Base-by-base conservation (phyloP, 2,329 filamentous ascomycete genomes). In the Pyrenophora graminea region DNA sequence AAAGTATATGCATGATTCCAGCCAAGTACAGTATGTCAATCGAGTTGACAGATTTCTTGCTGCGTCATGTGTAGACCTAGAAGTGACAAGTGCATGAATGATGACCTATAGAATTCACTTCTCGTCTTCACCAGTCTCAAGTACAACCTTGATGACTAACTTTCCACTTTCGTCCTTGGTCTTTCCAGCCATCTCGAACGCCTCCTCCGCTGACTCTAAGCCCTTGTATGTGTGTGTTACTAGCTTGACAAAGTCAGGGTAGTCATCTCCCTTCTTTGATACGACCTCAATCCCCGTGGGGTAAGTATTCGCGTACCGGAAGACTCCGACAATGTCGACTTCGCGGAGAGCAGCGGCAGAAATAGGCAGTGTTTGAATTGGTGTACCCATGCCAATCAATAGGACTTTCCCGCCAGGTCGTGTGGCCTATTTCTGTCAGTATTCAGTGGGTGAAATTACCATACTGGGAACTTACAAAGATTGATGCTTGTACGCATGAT, bases 311-410 rank as follows among this genome's bases (percentile, higher is more conserved):
- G 86, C 86, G 62, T 91, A 91, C 40, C 88, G 81, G 75, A 91
- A 91, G 25, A 90, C 85, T 30, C 88, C 88, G n/a, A 90, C 74
- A 27, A 91, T 86, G 67, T 91, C 88, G 37, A 91, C 85, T 74
- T 92, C 89, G 32, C 87, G 82, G 23, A 90, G 77, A 33, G 88
- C 86, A 3, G 88, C 88, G 4, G 86, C 85, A 6, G 85, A 88
- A 39, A 92, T 77, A 1, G 88, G 88, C 1, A 91, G 78, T 0
- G 87, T 90, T 70, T 91, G 87, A 45, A 90, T 82, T 0, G 88
- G 88, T 4, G 83, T 88, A 32, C 89, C 89, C 88, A 91, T 91
- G 45, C 88, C 89, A 19, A 92, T 87, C 70, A 91, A 85, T 70
- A 91, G 81, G 41, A 91, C 79, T 62, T 86, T 87, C 15, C 88